Percentiles rank a stretch among this genome's conserved stretches.
These are phyloP conservation scores for Saccharomyces hybrid DNA, from an alignment of 1,139 yeast genomes.

Conservation along the genomic window DNA sequence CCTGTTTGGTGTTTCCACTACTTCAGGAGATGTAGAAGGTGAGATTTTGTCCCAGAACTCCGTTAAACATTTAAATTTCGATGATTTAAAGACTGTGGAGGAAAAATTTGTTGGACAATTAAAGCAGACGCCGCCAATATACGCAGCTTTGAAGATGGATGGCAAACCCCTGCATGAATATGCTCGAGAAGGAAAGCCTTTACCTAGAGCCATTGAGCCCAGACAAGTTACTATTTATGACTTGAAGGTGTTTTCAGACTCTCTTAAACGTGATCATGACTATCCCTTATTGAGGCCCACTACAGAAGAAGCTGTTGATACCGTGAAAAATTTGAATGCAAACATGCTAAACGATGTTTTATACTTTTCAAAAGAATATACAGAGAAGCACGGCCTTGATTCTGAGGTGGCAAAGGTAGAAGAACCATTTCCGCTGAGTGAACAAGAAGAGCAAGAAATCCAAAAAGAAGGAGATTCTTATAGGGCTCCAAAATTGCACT, in stretches of 20 bases:
- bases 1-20: conserved; percentile 80
- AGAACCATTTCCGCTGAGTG: conserved; percentile 29
- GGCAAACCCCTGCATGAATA: conserved; percentile 93
- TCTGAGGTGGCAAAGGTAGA: conserved; percentile 34
- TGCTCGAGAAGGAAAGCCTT: conserved; percentile 79
- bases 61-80: conserved; percentile 50
- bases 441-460: conserved; percentile 28
- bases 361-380: conserved; percentile 49
- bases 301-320: conserved; percentile 36
- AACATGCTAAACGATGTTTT: conserved; percentile 57
- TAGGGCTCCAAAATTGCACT: conserved; percentile 59
- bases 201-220: conserved; percentile 73
- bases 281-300: conserved; percentile 43
- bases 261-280: conserved; percentile 48
- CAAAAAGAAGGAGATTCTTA: conserved; percentile 28
- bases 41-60: conserved; percentile 56
- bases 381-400: conserved; percentile 34
- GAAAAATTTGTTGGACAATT: conserved; percentile 67
- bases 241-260: conserved; percentile 44
- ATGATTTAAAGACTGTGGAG: conserved; percentile 43
- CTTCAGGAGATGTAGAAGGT: conserved; percentile 92
- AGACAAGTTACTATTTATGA: conserved; percentile 59
- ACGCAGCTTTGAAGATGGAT: conserved; percentile 87
- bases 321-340: conserved; percentile 44
- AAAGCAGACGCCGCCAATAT: conserved; percentile 90